These are phyloP conservation scores for Acacia confusa DNA, from an alignment of 306 rosid genomes.

Conservation along the genomic window DNA sequence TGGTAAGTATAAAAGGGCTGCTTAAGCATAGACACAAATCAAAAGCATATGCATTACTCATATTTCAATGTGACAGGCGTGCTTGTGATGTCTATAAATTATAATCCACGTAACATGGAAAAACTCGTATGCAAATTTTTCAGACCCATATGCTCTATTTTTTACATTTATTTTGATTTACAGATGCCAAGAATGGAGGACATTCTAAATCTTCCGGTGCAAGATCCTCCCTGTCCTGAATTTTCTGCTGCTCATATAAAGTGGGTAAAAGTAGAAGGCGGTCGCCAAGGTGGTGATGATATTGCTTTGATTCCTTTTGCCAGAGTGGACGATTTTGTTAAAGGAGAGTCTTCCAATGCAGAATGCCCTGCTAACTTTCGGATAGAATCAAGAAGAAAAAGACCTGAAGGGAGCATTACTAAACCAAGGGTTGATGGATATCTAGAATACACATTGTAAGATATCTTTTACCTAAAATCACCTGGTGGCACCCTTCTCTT, in stretches of 20 bases:
- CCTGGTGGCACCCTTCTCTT: neutral
- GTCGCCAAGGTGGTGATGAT: constrained; percentile 84
- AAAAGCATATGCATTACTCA: neutral
- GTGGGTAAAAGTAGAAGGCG: constrained; percentile 76
- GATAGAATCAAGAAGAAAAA: constrained; percentile 69
- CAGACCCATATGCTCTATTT: neutral
- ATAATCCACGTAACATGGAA: constrained; percentile 4
- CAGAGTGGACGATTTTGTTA: constrained; percentile 76
- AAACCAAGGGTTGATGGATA: constrained; percentile 88
- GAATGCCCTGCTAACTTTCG: constrained; percentile 78
- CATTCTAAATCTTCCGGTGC: constrained; percentile 76
- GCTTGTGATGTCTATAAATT: neutral
- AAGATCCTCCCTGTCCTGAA: constrained; percentile 62
- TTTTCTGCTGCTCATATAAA: constrained; percentile 67
- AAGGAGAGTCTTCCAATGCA: constrained; percentile 71
- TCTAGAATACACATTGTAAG: constrained; percentile 77
- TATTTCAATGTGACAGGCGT: neutral
- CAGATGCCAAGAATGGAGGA: constrained; percentile 87
- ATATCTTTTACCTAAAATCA: constrained; percentile 1
- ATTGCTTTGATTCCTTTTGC: constrained; percentile 73
- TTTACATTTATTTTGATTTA: constrained; percentile 11
- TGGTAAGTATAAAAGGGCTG: neutral
- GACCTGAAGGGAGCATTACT: constrained; percentile 58
- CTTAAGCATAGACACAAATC: neutral
- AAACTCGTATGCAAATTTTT: neutral